Evolutionary conservation across 441 rosid genomes (phyloP), one percentile per base, ranked within the genome.

Genomic region (California macrophylla): DNA sequence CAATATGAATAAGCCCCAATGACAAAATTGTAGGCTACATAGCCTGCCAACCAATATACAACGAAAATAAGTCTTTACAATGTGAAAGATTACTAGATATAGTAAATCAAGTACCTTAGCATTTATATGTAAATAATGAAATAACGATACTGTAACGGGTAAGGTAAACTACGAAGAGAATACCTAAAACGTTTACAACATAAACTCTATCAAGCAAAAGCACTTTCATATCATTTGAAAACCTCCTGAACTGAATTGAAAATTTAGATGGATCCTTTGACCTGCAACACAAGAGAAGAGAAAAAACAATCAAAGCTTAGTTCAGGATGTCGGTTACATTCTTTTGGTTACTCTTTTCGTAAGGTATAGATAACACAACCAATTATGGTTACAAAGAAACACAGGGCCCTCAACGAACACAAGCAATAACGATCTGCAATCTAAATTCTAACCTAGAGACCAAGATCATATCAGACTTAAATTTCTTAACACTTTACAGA

Each of bases 1-100:
- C 97, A 93, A 73, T 89, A 93, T 4, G 97, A 91, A 81, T 93
- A 93, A 67, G 98, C 97, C 30, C 98, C 97, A 47, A 93, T 50
- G 73, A 93, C 98, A 52, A 91, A 93, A 80, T 79, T 93, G 87
- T 93, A 93, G 24, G 86, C 87, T 58, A 89, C 76, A 76, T 88
- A 85, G 40, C 98, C 98, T 93, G 84, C 60, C 66, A 80, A 69
- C 26, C 20, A 68, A 69, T 28, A 21, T 58, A 29, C 30, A 58
- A n/a, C n/a, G n/a, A n/a, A n/a, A n/a, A n/a, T n/a, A n/a, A n/a
- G n/a, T n/a, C n/a, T n/a, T n/a, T n/a, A n/a, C n/a, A n/a, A n/a
- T n/a, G n/a, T n/a, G n/a, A n/a, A n/a, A 38, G 13, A 38, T 9
- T 38, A 38, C 45, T 38, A 38, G 12, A 38, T 38, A 8, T 38